Conservation (phyloP, 352 stramenopile species). For the Phytopythium aichiense region DNA sequence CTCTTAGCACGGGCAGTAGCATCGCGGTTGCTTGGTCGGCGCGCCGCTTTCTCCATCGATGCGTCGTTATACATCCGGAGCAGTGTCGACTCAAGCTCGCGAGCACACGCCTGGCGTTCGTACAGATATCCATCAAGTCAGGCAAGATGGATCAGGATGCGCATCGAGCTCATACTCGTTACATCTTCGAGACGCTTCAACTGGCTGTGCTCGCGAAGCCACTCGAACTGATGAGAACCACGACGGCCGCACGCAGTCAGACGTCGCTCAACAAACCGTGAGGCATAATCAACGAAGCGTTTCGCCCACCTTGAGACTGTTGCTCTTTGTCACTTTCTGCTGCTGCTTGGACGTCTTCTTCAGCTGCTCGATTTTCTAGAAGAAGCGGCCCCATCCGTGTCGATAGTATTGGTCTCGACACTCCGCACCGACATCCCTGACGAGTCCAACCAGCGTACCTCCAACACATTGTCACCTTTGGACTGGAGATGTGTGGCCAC, state of each 20-base stretch:
- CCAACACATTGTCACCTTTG: slow-evolving; percentile 44
- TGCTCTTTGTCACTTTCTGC: slow-evolving; percentile 47
- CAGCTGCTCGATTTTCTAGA: slow-evolving; percentile 61
- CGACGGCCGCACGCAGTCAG: neutral
- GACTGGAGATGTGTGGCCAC: slow-evolving; percentile 46
- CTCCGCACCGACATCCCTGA: neutral
- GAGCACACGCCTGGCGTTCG: slow-evolving; percentile 12
- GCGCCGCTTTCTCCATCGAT: slow-evolving; percentile 17
- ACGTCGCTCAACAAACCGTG: neutral
- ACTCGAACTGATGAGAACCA: slow-evolving; percentile 41
- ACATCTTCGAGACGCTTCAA: slow-evolving; percentile 67
- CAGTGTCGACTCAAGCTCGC: slow-evolving; percentile 61
- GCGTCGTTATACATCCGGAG: slow-evolving; percentile 67
- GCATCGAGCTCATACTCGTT: neutral
- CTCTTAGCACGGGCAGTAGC: neutral
- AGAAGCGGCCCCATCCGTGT: neutral
- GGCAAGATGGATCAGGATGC: neutral
- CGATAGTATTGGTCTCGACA: neutral
- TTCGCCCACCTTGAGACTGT: slow-evolving; percentile 46
- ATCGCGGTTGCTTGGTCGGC: slow-evolving; percentile 8
- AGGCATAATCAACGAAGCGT: neutral
- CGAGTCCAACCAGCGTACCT: slow-evolving; percentile 20
- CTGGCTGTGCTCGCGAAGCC: slow-evolving; percentile 60
- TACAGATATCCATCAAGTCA: neutral
- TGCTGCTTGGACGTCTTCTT: slow-evolving; percentile 59